A percentile compares a stretch with the other conserved stretches of the same genome.
phyloP scores from a whole-genome alignment of 106 monocot genomes.

The Dendrobium officinale region DNA sequence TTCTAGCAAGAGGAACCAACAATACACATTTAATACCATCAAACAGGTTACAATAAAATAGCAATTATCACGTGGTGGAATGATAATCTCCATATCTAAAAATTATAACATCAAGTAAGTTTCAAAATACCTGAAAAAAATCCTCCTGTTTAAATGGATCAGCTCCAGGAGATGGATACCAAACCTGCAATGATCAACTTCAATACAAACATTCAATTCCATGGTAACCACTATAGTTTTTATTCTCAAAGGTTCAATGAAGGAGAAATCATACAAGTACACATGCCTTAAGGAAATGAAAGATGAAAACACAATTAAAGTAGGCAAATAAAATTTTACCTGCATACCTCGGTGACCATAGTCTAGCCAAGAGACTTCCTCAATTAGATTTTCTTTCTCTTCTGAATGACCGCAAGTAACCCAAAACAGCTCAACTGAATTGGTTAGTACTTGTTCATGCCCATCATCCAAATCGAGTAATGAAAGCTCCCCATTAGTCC shows the following conservation, averaged over 20 bases:
- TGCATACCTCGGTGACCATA: constrained; percentile 98
- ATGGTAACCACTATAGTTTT: background rate
- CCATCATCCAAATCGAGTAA: constrained; percentile 99
- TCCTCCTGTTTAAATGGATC: constrained; percentile 96
- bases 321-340: constrained; percentile 28
- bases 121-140: constrained; percentile 68
- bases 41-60: background rate
- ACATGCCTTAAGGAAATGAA: background rate
- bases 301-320: background rate
- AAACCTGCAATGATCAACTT: constrained; percentile 73
- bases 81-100: background rate
- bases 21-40: too few species aligned
- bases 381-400: constrained; percentile 83
- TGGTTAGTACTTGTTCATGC: constrained; percentile 75
- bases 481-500: constrained; percentile 94
- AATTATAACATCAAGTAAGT: background rate
- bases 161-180: constrained; percentile 89
- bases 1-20: background rate
- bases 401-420: constrained; percentile 89
- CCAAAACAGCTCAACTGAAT: constrained; percentile 92
- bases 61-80: background rate
- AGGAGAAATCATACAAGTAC: background rate
- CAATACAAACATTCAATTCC: constrained; percentile 20
- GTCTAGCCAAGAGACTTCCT: constrained; percentile 98
- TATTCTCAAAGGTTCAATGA: background rate